Percentiles rank a stretch among this genome's conserved stretches.
phyloP scores from a whole-genome alignment of 768 basidiomycete species.

The Leccinum subgranulosum region DNA sequence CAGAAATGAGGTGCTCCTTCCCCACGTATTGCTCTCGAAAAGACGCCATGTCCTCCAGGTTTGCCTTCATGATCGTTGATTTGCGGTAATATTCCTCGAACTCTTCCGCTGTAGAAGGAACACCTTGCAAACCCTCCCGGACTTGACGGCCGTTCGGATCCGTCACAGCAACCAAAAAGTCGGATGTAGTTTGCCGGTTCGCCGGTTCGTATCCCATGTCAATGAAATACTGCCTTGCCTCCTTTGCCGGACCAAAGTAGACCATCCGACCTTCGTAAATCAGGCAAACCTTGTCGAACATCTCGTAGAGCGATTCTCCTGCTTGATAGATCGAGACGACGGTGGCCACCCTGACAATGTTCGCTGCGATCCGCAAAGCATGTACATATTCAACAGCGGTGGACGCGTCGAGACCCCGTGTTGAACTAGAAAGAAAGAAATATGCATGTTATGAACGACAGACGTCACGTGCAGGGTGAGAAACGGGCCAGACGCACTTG shows the following conservation, averaged over 20 bases:
- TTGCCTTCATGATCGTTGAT: constrained; percentile 39
- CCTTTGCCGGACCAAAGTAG: constrained; percentile 54
- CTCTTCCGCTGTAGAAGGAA: constrained; percentile 49
- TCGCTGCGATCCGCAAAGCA: constrained; percentile 65
- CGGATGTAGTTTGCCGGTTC: constrained; percentile 59
- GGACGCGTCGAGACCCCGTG: constrained; percentile 62
- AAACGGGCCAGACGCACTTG: constrained; percentile 41
- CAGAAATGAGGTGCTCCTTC: constrained; percentile 37
- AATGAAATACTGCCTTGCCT: constrained; percentile 58
- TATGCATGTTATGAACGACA: constrained; percentile 40
- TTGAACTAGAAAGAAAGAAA: constrained; percentile 44
- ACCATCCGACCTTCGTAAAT: constrained; percentile 58
- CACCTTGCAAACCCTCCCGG: constrained; percentile 29
- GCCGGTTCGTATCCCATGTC: constrained; percentile 54
- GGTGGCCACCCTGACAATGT: constrained; percentile 50
- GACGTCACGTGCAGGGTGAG: constrained; percentile 21
- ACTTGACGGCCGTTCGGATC: constrained; percentile 59
- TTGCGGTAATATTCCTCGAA: constrained; percentile 49
- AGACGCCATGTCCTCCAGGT: constrained; percentile 45
- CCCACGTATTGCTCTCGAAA: constrained; percentile 48
- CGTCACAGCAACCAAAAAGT: constrained; percentile 60
- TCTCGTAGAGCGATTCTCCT: constrained; percentile 60
- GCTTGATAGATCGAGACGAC: constrained; percentile 88
- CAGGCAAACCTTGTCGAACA: constrained; percentile 71
- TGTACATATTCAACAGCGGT: constrained; percentile 75